These are phyloP conservation scores for Allomyces macrogynus DNA, from an alignment of 192 early-diverging fungal species.

Conservation along the genomic window DNA sequence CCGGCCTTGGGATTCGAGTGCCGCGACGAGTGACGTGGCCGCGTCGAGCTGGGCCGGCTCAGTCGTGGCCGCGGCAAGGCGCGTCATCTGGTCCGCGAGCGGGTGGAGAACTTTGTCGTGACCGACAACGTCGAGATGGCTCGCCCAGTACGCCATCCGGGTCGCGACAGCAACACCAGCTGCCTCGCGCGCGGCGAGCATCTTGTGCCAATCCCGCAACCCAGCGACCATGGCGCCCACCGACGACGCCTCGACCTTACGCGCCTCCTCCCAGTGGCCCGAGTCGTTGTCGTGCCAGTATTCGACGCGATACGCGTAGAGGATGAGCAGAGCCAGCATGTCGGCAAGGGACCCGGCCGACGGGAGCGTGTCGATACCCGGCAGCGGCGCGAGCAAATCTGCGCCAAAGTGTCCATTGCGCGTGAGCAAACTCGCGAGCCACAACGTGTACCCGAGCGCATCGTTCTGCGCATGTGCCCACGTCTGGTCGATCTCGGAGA, in stretches of 20 bases:
- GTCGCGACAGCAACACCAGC: not conserved
- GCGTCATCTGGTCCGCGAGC: no score
- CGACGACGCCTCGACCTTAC: constrained; percentile 18
- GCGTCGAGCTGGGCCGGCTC: not conserved
- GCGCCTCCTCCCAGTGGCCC: constrained; percentile 18
- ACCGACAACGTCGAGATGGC: no score
- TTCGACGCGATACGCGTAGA: constrained; percentile 8
- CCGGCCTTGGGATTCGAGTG: constrained; percentile 3
- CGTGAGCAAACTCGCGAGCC: constrained; percentile 9
- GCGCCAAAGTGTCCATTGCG: constrained; percentile 5
- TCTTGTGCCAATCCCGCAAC: constrained; percentile 8
- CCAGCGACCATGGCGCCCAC: constrained; percentile 13
- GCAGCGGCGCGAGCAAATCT: not conserved
- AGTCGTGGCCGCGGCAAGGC: not conserved
- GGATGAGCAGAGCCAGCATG: constrained; percentile 9
- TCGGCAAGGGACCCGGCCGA: not conserved
- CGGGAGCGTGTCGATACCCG: not conserved
- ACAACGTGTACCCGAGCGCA: constrained; percentile 15
- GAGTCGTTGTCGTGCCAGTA: constrained; percentile 13
- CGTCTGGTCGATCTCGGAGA: constrained; percentile 12
- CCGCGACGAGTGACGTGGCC: constrained; percentile 3
- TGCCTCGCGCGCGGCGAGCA: constrained; percentile 4
- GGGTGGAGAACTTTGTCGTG: no score
- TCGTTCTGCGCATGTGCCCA: constrained; percentile 19
- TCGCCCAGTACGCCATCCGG: constrained; percentile 5